Conservation (phyloP, 2,329 filamentous ascomycete species). For the Apiospora rasikravindrae region DNA sequence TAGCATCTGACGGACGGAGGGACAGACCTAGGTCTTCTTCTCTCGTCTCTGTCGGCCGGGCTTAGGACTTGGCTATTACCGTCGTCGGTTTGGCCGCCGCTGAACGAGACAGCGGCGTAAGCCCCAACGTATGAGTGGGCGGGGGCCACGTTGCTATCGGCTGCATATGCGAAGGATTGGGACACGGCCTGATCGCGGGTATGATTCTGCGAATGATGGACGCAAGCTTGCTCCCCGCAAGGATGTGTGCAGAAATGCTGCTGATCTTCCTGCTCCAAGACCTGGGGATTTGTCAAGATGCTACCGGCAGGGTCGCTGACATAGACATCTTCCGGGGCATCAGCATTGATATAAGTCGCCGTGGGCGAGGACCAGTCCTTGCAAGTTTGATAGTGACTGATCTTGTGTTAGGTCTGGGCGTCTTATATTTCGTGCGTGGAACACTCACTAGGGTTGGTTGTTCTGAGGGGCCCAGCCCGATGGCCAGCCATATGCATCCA, state of each 20-base stretch:
- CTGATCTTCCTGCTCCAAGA: not conserved
- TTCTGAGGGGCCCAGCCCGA: not conserved
- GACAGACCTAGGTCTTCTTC: not conserved
- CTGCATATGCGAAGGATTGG: not conserved
- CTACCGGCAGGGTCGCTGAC: not conserved
- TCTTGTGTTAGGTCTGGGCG: not conserved
- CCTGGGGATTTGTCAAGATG: not conserved
- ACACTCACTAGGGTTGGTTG: not conserved
- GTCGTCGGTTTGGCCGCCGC: not conserved
- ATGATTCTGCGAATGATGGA: not conserved
- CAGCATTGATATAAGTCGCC: not conserved
- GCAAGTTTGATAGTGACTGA: not conserved
- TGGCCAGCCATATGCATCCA: not conserved
- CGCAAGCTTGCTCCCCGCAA: not conserved
- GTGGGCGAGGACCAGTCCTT: not conserved
- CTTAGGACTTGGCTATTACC: not conserved
- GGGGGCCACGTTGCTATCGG: not conserved
- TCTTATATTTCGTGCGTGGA: too few species aligned
- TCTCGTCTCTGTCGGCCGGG: not conserved
- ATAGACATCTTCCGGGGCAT: not conserved
- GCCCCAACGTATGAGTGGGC: not conserved
- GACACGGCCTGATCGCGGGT: not conserved
- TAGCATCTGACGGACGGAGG: conserved; percentile 20
- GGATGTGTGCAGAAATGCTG: not conserved
- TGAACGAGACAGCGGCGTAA: not conserved